Evolutionary conservation across 2,329 filamentous ascomycete genomes (phyloP).

Genomic region (Diaporthe nobilis): DNA sequence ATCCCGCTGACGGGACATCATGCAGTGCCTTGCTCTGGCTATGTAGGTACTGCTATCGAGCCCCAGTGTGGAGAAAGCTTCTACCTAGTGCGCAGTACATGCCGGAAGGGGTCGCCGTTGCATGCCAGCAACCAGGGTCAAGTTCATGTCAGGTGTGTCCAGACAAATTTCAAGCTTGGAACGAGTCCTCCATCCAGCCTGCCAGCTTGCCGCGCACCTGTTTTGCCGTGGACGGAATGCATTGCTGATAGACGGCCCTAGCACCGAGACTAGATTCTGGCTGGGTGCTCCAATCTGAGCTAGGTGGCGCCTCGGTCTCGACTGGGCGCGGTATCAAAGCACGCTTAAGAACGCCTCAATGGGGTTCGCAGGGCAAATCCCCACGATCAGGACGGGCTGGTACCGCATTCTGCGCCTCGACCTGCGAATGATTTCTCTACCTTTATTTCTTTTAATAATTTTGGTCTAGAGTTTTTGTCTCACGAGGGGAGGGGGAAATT

Average conservation of each 20-base stretch:
- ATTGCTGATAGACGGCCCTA: slow-evolving; percentile 31
- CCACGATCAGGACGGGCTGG: neutral
- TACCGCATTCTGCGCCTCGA: neutral
- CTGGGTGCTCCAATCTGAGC: slow-evolving; percentile 10
- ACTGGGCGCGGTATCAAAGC: slow-evolving; percentile 12
- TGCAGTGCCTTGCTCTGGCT: neutral
- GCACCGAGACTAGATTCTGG: slow-evolving; percentile 30
- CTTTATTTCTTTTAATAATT: neutral
- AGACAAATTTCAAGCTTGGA: neutral
- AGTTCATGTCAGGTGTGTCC: neutral
- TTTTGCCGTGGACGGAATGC: slow-evolving; percentile 4
- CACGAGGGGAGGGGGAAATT: neutral
- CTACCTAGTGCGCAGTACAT: slow-evolving; percentile 4
- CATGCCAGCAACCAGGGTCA: neutral
- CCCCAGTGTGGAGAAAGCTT: slow-evolving; percentile 4
- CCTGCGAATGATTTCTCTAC: too few relatives aligned
- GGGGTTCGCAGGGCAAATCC: neutral
- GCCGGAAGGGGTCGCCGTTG: slow-evolving; percentile 27
- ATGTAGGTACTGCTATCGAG: slow-evolving; percentile 1
- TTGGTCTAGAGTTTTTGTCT: neutral
- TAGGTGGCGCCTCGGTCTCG: slow-evolving; percentile 12
- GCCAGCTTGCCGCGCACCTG: neutral
- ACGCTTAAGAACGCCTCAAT: slow-evolving; percentile 2
- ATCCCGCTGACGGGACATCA: slow-evolving; percentile 14
- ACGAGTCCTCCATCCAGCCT: neutral